A percentile compares a stretch with the other conserved stretches of the same genome.
Conservation (phyloP, 768 basidiomycete genomes). For the Tylopilus intermedius region DNA sequence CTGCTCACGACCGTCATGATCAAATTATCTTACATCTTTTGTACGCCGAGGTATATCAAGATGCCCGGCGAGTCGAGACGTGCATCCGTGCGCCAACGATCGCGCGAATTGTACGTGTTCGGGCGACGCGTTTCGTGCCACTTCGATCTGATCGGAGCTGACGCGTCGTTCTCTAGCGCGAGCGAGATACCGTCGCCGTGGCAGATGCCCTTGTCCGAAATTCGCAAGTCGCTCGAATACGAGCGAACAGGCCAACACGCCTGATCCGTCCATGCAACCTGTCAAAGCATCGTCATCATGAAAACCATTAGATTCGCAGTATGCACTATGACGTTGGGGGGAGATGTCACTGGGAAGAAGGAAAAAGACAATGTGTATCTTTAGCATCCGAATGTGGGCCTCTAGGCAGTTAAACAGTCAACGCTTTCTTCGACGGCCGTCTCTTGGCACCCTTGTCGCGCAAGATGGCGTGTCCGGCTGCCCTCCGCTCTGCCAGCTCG, state of each 20-base stretch:
- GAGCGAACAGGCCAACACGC: constrained; percentile 14
- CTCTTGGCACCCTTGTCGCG: constrained; percentile 17
- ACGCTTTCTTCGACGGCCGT: constrained; percentile 4
- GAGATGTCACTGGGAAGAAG: not conserved
- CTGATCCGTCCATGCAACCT: constrained; percentile 3
- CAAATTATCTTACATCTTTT: constrained; percentile 49
- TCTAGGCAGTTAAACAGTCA: not conserved
- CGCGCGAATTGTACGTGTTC: constrained; percentile 23
- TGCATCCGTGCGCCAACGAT: constrained; percentile 20
- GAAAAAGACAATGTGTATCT: constrained; percentile 15
- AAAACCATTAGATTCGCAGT: not conserved
- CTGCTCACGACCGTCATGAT: constrained; percentile 23
- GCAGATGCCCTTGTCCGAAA: constrained; percentile 26
- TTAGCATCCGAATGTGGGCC: constrained; percentile 9
- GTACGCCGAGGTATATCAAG: constrained; percentile 48
- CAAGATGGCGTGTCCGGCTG: constrained; percentile 21
- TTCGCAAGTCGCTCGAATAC: constrained; percentile 30
- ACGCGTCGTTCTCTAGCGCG: constrained; percentile 8
- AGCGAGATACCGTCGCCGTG: constrained; percentile 29
- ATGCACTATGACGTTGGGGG: not conserved
- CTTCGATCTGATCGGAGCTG: constrained; percentile 7
- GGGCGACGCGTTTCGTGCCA: too few relatives aligned
- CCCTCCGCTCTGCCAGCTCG: constrained; percentile 25
- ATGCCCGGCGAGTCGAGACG: constrained; percentile 40
- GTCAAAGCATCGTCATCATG: not conserved